Evolutionary conservation across 257 asterid species (phyloP).

Genomic region (Craterostigma plantagineum): DNA sequence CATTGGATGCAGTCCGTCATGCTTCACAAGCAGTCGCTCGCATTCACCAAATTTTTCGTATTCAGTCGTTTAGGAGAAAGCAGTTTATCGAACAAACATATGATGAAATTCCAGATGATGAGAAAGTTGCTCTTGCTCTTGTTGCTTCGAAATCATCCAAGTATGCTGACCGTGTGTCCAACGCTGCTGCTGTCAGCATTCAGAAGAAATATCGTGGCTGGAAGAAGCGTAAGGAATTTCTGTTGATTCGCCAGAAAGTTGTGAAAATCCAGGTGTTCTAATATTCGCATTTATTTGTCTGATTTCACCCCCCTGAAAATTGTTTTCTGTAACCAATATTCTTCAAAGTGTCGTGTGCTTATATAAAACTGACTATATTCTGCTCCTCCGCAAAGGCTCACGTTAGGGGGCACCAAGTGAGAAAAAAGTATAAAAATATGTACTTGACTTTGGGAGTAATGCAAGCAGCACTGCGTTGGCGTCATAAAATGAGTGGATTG

Average conservation of each 20-base stretch:
- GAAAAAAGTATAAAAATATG: slow-evolving; percentile 72
- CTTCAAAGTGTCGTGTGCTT: neutral
- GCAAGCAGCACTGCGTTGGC: slow-evolving; percentile 81
- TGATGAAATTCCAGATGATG: slow-evolving; percentile 22
- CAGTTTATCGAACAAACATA: slow-evolving; percentile 26
- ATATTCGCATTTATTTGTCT: neutral
- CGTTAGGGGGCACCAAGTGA: slow-evolving; percentile 91
- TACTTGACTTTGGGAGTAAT: slow-evolving; percentile 81
- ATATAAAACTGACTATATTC: neutral
- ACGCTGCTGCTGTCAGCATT: slow-evolving; percentile 63
- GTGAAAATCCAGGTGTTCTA: slow-evolving; percentile 77
- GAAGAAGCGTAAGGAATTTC: slow-evolving; percentile 66
- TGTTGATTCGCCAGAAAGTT: slow-evolving; percentile 54
- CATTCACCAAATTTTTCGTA: slow-evolving; percentile 65
- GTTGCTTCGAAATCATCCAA: slow-evolving; percentile 36
- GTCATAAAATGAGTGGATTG: slow-evolving; percentile 84
- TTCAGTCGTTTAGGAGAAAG: slow-evolving; percentile 83
- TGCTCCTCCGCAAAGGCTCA: slow-evolving; percentile 36
- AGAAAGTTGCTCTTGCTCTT: slow-evolving; percentile 43
- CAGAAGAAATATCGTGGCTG: slow-evolving; percentile 95
- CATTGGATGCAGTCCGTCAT: slow-evolving; percentile 80
- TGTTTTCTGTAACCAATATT: neutral
- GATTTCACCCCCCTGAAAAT: neutral
- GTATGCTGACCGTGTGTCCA: slow-evolving; percentile 27
- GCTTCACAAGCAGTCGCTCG: slow-evolving; percentile 94